Evolutionary conservation across 208 protist genomes (phyloP).

Genomic region (Naegleria lovaniensis): DNA sequence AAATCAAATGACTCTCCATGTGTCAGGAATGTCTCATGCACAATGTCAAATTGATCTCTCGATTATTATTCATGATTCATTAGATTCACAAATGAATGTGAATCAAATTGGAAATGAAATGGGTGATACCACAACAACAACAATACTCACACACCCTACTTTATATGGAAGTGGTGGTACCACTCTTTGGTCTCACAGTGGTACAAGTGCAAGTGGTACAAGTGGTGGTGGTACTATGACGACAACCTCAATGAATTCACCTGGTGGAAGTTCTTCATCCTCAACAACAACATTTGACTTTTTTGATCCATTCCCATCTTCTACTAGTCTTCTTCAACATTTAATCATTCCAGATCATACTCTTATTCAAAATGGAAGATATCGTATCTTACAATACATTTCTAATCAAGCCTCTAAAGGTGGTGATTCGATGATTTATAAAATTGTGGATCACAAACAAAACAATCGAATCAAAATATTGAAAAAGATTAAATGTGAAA

Average conservation of each 20-base stretch:
- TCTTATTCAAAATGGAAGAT: neutral
- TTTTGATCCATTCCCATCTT: neutral
- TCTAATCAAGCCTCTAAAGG: neutral
- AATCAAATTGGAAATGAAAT: neutral
- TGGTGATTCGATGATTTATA: neutral
- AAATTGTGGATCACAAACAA: neutral
- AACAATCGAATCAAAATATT: neutral
- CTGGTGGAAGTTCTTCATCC: neutral
- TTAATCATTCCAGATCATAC: neutral
- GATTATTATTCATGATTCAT: neutral
- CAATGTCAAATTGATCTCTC: neutral
- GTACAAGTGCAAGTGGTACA: too few relatives aligned
- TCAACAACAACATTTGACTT: neutral
- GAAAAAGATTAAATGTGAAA: slow-evolving; percentile 13
- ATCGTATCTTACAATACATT: neutral
- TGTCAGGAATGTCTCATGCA: neutral
- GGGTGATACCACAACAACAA: too few relatives aligned
- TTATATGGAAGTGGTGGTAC: too few relatives aligned
- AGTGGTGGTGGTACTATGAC: too few relatives aligned
- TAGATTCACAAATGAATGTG: neutral
- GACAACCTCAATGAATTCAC: too few relatives aligned
- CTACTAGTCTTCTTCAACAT: neutral
- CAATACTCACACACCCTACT: too few relatives aligned
- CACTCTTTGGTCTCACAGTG: too few relatives aligned
- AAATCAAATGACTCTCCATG: neutral